Base-by-base conservation (phyloP, 2,329 filamentous ascomycete species). In the Phyllosticta citriasiana region DNA sequence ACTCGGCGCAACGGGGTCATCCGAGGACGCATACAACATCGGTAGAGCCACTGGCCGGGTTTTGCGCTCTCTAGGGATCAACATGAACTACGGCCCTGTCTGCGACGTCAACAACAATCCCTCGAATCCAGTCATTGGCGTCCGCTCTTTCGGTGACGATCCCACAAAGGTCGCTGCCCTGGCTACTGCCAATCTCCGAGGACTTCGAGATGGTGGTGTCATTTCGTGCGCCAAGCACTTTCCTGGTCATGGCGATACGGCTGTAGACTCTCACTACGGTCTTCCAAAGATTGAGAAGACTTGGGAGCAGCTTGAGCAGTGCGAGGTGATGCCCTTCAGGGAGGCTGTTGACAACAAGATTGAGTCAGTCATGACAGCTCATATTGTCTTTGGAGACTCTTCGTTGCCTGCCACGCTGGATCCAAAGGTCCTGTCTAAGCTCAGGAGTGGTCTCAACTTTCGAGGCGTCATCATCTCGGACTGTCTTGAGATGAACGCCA, bases 61-160 rank as follows among this genome's bases (percentile, higher is more conserved):
- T 4, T 16, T 61, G 55, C 54, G 59, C 8, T 54, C 55, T 6
- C 53, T 61, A 7, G 59, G 59, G 1, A 57, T 61, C 27, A 61
- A 61, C 50, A 61, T 61, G 59, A 61, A 61, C 24, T 61, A 61
- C 27, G 55, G 27, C 22, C 59, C 59, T 6, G 59, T 61, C 9
- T 61, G 59, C 54, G 59, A 61, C 16, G 59, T 61, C 54, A 61
- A 61, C 54, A 61, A 61, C 47, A 61, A 61, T 14, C 59, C 59
- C 2, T 35, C 22, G 4, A 61, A 61, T 22, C 59, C 59, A 3
- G 59, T 61, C 54, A 61, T 61, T 8, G 59, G 59, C 8, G 59
- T 61, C 14, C 59, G 59, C 27, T 61, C 59, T n/a, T 61, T 61
- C 27, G 40, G 59, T 33, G 59, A 61, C 12, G 55, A 61, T 22